A percentile compares a stretch with the other conserved stretches of the same genome.
These are phyloP conservation scores for Xylariaceae sp. DNA, from an alignment of 2,329 filamentous ascomycete species.

Conservation along the genomic window DNA sequence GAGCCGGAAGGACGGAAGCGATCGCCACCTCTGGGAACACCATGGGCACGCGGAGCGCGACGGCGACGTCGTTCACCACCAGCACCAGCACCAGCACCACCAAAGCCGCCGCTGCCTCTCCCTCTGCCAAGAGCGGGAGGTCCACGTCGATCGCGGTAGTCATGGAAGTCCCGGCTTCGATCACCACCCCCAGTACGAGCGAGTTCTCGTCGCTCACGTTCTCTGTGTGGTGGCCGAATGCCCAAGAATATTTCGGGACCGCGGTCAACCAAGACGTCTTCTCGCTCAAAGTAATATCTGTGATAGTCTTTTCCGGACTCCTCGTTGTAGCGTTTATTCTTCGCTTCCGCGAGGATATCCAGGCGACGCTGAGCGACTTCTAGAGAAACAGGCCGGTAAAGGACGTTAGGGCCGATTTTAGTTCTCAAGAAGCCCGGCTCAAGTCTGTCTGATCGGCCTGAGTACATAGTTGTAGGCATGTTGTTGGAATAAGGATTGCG, in stretches of 20 bases:
- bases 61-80: constrained; percentile 37
- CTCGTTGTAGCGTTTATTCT: constrained; percentile 49
- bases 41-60: constrained; percentile 37
- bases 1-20: constrained; percentile 38
- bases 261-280: constrained; percentile 70
- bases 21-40: constrained; percentile 43
- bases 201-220: constrained; percentile 49
- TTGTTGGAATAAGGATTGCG: constrained; percentile 45
- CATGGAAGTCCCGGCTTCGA: constrained; percentile 20
- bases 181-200: constrained; percentile 36
- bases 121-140: constrained; percentile 23
- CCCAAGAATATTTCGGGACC: constrained; percentile 73
- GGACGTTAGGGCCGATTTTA: constrained; percentile 48
- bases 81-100: constrained; percentile 29
- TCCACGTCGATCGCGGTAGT: constrained; percentile 31
- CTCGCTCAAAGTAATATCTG: constrained; percentile 75
- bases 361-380: constrained; percentile 70
- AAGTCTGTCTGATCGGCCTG: constrained; percentile 30
- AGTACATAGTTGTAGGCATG: constrained; percentile 26
- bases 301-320: constrained; percentile 62
- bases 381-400: constrained; percentile 64
- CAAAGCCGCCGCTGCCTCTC: no score
- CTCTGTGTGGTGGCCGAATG: constrained; percentile 64
- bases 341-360: constrained; percentile 58
- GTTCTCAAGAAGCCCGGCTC: constrained; percentile 44